Percentiles rank a stretch among this genome's conserved stretches.
Evolutionary conservation across 73 alveolate species (phyloP).

Genomic region (Paramecium caudatum): DNA sequence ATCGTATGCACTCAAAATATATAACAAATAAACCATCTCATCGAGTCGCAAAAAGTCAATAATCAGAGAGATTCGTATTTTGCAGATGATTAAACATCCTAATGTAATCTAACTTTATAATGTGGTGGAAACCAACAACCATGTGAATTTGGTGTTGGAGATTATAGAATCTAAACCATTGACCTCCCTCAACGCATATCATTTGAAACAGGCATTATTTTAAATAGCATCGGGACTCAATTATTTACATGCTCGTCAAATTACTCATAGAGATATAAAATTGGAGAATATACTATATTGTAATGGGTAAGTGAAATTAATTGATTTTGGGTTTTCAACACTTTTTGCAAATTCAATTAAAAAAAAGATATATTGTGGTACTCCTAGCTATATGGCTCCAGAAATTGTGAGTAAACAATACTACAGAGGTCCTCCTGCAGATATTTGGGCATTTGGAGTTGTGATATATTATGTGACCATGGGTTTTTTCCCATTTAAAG

Average conservation of each 20-base stretch:
- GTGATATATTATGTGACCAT: slow-evolving; percentile 74
- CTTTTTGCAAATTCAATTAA: slow-evolving; percentile 76
- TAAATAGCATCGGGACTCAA: slow-evolving; percentile 82
- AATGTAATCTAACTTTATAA: slow-evolving; percentile 92
- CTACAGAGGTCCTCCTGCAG: slow-evolving; percentile 86
- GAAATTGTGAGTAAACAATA: slow-evolving; percentile 85
- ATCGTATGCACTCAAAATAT: slow-evolving; percentile 84
- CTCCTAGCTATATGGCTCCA: slow-evolving; percentile 96
- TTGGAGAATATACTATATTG: slow-evolving; percentile 80
- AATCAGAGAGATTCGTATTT: slow-evolving; percentile 89
- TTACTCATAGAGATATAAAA: slow-evolving; percentile 85
- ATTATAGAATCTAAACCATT: slow-evolving; percentile 87
- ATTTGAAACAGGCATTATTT: slow-evolving; percentile 72
- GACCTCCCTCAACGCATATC: slow-evolving; percentile 75
- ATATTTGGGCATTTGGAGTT: slow-evolving; percentile 87
- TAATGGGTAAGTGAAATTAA: slow-evolving; percentile 77
- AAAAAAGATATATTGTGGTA: slow-evolving; percentile 86
- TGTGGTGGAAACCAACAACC: slow-evolving; percentile 89
- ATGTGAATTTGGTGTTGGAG: slow-evolving; percentile 90
- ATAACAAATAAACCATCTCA: slow-evolving; percentile 80
- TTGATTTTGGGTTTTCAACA: slow-evolving; percentile 85
- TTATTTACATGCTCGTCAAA: slow-evolving; percentile 80
- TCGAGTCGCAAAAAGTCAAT: slow-evolving; percentile 84
- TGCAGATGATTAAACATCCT: slow-evolving; percentile 87
- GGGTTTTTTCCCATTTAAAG: slow-evolving; percentile 82